Conservation (phyloP, 257 asterid genomes). For the Scutellaria galericulata region DNA sequence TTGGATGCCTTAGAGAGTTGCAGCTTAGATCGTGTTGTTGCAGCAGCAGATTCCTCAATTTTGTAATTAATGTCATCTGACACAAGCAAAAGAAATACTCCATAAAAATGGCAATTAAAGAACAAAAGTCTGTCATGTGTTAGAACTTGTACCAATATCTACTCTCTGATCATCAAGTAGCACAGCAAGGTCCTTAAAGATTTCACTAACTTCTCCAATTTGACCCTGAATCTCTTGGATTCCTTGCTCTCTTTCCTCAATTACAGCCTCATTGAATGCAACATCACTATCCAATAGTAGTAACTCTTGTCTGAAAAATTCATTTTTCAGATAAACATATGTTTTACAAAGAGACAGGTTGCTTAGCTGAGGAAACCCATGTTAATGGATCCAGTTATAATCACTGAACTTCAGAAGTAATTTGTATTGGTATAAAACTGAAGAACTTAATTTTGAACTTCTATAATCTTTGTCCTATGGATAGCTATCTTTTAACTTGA, state of each 20-base stretch:
- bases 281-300: constrained; percentile 35
- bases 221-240: constrained; percentile 36
- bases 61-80: constrained; percentile 33
- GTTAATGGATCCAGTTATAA: neutral
- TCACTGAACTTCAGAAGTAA: neutral
- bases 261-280: constrained; percentile 41
- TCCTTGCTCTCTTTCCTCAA: constrained; percentile 42
- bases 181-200: constrained; percentile 41
- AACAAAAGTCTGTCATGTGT: constrained; percentile 5
- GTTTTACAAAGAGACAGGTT: constrained; percentile 3
- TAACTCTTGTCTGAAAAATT: constrained; percentile 2
- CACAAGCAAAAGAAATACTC: neutral
- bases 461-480: neutral
- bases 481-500: neutral
- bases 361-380: neutral
- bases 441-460: constrained; percentile 5
- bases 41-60: constrained; percentile 32
- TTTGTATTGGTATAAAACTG: constrained; percentile 10
- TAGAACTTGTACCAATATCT: constrained; percentile 27
- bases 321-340: neutral
- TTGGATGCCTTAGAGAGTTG: constrained; percentile 32
- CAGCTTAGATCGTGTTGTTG: constrained; percentile 35
- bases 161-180: constrained; percentile 33
- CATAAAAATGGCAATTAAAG: constrained; percentile 14
- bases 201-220: constrained; percentile 33